phyloP scores from a whole-genome alignment of 345 rosid genomes.

The Murraya paniculata region DNA sequence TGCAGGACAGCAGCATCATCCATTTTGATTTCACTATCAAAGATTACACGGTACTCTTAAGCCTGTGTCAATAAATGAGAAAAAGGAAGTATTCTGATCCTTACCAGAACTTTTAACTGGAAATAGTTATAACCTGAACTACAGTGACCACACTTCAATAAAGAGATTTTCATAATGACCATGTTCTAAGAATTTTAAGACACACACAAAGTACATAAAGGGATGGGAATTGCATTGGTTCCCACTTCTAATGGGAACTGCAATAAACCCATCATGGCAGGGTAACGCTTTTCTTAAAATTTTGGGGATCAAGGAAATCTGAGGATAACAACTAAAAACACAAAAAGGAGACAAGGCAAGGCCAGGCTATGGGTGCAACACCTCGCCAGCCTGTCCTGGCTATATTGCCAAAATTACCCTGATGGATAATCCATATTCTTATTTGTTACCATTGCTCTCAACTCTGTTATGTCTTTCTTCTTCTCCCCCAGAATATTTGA shows the following conservation, averaged over 20 bases:
- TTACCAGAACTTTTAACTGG: not conserved
- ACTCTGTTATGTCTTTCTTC: not conserved
- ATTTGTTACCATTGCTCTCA: not conserved
- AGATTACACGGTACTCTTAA: constrained; percentile 10
- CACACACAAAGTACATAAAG: not conserved
- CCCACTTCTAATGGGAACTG: not conserved
- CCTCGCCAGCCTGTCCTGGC: not conserved
- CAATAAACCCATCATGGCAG: not conserved
- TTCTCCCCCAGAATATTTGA: not conserved
- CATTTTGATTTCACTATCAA: constrained; percentile 67
- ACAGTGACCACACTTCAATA: not conserved
- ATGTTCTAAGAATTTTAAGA: not conserved
- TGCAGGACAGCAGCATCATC: constrained; percentile 92
- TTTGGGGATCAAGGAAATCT: not conserved
- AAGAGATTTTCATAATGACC: not conserved
- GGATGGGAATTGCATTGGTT: not conserved
- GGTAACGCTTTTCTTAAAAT: not conserved
- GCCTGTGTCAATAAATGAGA: not conserved
- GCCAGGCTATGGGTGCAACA: not conserved
- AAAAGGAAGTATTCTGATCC: not conserved
- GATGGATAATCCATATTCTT: not conserved
- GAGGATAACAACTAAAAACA: not conserved
- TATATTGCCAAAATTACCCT: not conserved
- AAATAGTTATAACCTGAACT: not conserved
- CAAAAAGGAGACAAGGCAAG: not conserved